Evolutionary conservation across 2,329 filamentous ascomycete species (phyloP).

Genomic region (Diaporthe sp.): DNA sequence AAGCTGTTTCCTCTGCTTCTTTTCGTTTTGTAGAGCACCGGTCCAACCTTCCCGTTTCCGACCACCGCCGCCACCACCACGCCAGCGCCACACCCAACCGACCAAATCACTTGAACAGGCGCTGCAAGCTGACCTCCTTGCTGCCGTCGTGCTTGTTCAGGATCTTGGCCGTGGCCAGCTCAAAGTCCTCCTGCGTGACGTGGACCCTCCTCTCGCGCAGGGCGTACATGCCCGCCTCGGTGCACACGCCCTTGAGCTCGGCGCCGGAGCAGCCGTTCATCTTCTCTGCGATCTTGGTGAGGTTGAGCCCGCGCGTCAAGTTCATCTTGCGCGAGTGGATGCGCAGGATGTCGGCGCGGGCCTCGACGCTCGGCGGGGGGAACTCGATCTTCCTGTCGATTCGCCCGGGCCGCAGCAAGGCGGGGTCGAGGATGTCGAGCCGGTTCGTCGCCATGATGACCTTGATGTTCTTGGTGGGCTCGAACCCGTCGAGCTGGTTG

Average conservation of each 20-base stretch:
- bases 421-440: constrained; percentile 96
- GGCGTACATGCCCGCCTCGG: constrained; percentile 98
- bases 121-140: constrained; percentile 78
- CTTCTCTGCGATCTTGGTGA: constrained; percentile 99
- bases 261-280: constrained; percentile 99
- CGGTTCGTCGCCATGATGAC: constrained; percentile 99
- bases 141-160: constrained; percentile 97
- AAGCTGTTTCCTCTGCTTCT: neutral
- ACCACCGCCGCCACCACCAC: neutral
- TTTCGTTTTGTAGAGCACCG: neutral
- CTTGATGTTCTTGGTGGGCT: constrained; percentile 99
- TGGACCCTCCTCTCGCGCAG: constrained; percentile 95
- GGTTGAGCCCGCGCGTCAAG: constrained; percentile 94
- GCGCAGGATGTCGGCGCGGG: constrained; percentile 95
- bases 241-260: constrained; percentile 98
- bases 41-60: neutral
- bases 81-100: neutral
- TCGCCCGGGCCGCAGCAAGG: constrained; percentile 92
- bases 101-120: constrained; percentile 39
- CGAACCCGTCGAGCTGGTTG: constrained; percentile 98
- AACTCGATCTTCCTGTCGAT: constrained; percentile 99
- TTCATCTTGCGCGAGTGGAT: constrained; percentile 99
- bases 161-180: constrained; percentile 98
- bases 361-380: constrained; percentile 95
- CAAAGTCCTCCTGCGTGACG: constrained; percentile 99